Conservation (phyloP, 352 stramenopile genomes). For the Plasmopara halstedii region DNA sequence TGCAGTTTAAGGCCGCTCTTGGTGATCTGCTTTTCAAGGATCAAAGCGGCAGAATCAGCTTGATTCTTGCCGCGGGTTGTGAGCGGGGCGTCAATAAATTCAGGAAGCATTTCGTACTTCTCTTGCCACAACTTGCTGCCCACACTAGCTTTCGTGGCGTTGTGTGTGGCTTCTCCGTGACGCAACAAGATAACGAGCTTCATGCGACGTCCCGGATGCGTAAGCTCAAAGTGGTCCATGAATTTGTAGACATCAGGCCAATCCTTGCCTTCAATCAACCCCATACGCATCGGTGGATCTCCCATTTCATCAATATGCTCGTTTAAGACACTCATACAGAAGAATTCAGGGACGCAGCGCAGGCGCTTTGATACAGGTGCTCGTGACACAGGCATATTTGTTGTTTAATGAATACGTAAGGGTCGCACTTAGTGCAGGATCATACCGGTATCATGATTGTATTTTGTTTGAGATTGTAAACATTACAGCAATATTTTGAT, state of each 20-base stretch:
- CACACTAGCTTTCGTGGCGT: conserved; percentile 51
- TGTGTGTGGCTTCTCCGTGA: conserved; percentile 61
- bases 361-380: conserved; percentile 5
- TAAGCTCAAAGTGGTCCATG: conserved; percentile 21
- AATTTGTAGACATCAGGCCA: conserved; percentile 34
- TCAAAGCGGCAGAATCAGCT: conserved; percentile 21
- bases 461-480: no score
- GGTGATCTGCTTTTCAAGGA: conserved; percentile 36
- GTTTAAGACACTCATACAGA: conserved; percentile 30
- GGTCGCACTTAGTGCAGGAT: no score
- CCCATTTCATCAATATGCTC: conserved; percentile 25
- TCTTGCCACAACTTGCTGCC: conserved; percentile 42
- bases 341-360: conserved; percentile 33
- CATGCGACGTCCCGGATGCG: conserved; percentile 12
- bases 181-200: conserved; percentile 59
- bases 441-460: no score
- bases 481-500: no score
- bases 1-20: conserved; percentile 43
- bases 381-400: no score
- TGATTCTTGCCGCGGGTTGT: conserved; percentile 36
- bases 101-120: conserved; percentile 33
- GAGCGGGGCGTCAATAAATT: conserved; percentile 57
- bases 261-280: conserved; percentile 29
- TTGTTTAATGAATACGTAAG: no score
- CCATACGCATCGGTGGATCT: conserved; percentile 31